These are phyloP conservation scores for Dendrobium huoshanense DNA, from an alignment of 106 monocot species.

Conservation along the genomic window DNA sequence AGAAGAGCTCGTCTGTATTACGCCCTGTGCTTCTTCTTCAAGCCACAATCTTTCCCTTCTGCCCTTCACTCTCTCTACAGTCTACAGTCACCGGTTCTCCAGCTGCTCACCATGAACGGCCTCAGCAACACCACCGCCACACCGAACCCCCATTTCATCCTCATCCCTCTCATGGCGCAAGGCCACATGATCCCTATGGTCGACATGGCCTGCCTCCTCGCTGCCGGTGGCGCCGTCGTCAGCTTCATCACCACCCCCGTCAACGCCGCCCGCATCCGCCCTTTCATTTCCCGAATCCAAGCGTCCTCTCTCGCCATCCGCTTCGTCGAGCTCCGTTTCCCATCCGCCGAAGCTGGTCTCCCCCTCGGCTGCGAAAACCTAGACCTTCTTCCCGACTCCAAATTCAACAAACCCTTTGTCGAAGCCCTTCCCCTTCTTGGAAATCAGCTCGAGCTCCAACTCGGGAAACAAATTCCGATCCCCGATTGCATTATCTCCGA, in stretches of 20 bases:
- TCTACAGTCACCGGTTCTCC: no score
- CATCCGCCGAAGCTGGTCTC: conserved; percentile 5
- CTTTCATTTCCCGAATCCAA: background rate
- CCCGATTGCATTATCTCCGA: conserved; percentile 11
- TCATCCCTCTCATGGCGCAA: conserved; percentile 12
- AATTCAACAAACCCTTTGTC: background rate
- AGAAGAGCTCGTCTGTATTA: no score
- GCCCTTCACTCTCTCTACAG: no score
- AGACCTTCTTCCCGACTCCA: conserved; percentile 6
- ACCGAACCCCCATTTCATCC: background rate
- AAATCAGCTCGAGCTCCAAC: background rate
- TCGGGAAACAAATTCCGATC: background rate
- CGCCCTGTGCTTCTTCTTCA: no score
- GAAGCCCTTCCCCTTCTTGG: background rate
- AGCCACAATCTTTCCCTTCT: no score
- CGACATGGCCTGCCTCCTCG: conserved; percentile 15
- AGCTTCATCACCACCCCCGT: conserved; percentile 18
- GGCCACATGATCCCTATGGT: conserved; percentile 21
- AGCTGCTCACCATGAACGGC: background rate
- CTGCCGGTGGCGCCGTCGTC: conserved; percentile 6
- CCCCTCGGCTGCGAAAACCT: conserved; percentile 13
- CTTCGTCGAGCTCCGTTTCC: conserved; percentile 12
- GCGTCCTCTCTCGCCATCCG: background rate
- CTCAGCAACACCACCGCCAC: background rate
- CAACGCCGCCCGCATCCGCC: conserved; percentile 10